Conservation (phyloP, 2,329 filamentous ascomycete genomes). For the Aspergillus sp. region DNA sequence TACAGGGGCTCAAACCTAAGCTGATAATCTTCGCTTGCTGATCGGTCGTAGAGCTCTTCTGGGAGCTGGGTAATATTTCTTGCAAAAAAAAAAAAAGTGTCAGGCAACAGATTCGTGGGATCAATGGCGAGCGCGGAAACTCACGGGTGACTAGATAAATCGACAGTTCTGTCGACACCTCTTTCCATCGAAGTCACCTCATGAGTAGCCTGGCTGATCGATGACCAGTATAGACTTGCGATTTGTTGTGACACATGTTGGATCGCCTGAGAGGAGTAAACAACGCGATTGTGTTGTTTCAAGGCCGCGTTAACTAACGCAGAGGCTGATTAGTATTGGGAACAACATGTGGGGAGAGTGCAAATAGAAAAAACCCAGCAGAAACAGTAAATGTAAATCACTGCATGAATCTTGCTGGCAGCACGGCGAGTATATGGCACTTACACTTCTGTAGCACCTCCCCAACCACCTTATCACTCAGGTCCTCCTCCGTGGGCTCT, state of each 20-base stretch:
- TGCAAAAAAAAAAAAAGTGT: background rate
- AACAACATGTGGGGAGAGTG: background rate
- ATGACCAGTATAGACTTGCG: constrained; percentile 55
- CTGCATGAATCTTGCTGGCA: too few species aligned
- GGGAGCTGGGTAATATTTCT: constrained; percentile 43
- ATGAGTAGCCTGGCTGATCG: constrained; percentile 39
- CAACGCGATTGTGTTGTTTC: constrained; percentile 53
- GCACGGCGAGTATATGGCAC: background rate
- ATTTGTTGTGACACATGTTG: constrained; percentile 59
- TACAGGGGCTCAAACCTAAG: constrained; percentile 29
- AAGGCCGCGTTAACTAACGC: constrained; percentile 51
- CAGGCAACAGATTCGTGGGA: background rate
- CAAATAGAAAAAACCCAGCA: background rate
- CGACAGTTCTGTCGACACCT: constrained; percentile 38
- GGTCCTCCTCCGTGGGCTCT: constrained; percentile 44
- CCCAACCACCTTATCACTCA: constrained; percentile 50
- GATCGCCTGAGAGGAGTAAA: constrained; percentile 55
- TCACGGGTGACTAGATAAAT: constrained; percentile 42
- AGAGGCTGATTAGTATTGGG: constrained; percentile 4
- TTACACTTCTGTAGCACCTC: constrained; percentile 54
- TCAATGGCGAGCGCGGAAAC: background rate
- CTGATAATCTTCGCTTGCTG: constrained; percentile 32
- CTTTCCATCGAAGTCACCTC: constrained; percentile 23
- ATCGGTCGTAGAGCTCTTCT: constrained; percentile 33
- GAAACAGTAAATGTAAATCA: background rate